phyloP scores from a whole-genome alignment of 306 rosid species.

The Lathyrus oleraceus region DNA sequence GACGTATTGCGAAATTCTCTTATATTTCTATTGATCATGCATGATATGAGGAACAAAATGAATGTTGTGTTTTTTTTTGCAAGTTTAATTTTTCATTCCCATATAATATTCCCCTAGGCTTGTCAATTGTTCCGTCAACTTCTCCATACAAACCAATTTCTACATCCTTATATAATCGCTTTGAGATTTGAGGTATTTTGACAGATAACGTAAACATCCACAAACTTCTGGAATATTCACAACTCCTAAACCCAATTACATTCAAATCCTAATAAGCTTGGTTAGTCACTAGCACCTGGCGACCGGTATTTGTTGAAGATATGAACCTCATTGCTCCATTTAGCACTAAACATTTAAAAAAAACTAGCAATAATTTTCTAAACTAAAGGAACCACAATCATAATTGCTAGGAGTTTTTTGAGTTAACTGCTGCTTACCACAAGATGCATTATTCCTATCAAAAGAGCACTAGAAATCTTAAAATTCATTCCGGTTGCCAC shows the following conservation, averaged over 20 bases:
- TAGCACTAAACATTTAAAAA: background rate
- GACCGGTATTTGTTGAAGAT: slow-evolving; percentile 22
- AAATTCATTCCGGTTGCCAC: slow-evolving; percentile 20
- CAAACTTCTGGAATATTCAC: slow-evolving; percentile 15
- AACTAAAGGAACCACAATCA: slow-evolving; percentile 23
- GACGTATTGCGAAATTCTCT: too few relatives aligned
- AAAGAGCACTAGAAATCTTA: slow-evolving; percentile 19
- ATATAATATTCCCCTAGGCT: background rate
- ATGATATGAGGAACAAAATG: slow-evolving; percentile 1
- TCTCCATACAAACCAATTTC: slow-evolving; percentile 11
- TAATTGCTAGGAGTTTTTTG: slow-evolving; percentile 25
- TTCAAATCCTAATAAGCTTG: slow-evolving; percentile 22
- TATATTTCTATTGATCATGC: background rate
- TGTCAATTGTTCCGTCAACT: background rate
- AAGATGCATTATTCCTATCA: slow-evolving; percentile 22
- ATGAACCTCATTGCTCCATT: slow-evolving; percentile 22
- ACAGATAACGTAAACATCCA: slow-evolving; percentile 6
- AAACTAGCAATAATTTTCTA: background rate
- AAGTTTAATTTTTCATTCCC: background rate
- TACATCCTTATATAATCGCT: background rate
- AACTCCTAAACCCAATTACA: slow-evolving; percentile 19
- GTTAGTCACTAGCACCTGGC: slow-evolving; percentile 15
- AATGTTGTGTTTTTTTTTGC: background rate
- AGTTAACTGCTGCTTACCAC: slow-evolving; percentile 27
- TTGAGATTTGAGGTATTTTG: background rate